Evolutionary conservation across 2,329 filamentous ascomycete species (phyloP).

Genomic region (Penicillium corylophilum): DNA sequence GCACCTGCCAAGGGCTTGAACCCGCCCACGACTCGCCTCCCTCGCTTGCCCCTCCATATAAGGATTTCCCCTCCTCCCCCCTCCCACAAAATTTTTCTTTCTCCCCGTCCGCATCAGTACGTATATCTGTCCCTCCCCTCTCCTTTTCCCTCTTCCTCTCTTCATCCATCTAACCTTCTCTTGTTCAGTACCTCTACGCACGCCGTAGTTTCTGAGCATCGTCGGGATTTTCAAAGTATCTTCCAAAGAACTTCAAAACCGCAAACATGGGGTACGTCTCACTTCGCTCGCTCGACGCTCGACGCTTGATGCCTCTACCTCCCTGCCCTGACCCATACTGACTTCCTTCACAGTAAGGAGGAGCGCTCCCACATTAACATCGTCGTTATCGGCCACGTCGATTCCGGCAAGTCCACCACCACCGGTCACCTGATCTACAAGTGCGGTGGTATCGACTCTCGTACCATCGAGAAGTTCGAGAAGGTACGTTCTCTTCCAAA

Average conservation of each 20-base stretch:
- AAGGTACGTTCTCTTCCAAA: slow-evolving; percentile 69
- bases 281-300: not conserved
- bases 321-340: slow-evolving; percentile 7
- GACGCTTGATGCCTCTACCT: too few species aligned
- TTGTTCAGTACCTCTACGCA: slow-evolving; percentile 52
- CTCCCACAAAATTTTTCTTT: slow-evolving; percentile 42
- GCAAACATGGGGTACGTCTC: slow-evolving; percentile 59
- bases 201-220: slow-evolving; percentile 54
- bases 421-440: slow-evolving; percentile 99
- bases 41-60: slow-evolving; percentile 50
- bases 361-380: slow-evolving; percentile 96
- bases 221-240: slow-evolving; percentile 46
- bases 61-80: slow-evolving; percentile 45
- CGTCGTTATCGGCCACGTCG: slow-evolving; percentile 99
- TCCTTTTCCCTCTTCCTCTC: slow-evolving; percentile 16
- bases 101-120: slow-evolving; percentile 48
- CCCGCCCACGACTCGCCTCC: slow-evolving; percentile 34
- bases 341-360: slow-evolving; percentile 69
- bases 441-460: slow-evolving; percentile 99
- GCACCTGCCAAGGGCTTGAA: slow-evolving; percentile 30
- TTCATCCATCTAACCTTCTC: slow-evolving; percentile 23
- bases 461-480: slow-evolving; percentile 99
- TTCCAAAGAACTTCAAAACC: slow-evolving; percentile 53
- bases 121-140: slow-evolving; percentile 38
- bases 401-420: slow-evolving; percentile 98